These are phyloP conservation scores for Citrus trifoliata DNA, from an alignment of 345 rosid genomes.

Conservation along the genomic window DNA sequence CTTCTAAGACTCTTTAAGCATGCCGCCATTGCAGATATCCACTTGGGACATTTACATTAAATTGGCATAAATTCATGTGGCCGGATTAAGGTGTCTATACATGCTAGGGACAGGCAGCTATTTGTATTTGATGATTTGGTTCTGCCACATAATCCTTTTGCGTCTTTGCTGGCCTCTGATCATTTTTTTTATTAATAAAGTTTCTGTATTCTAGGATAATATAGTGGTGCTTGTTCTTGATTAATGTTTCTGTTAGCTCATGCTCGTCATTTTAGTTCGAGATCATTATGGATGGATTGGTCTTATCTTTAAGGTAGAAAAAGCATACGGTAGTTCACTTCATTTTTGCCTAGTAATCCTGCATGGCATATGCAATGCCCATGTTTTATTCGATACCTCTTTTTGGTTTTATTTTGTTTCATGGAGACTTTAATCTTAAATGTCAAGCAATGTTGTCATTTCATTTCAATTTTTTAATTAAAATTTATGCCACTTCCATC, in stretches of 20 bases:
- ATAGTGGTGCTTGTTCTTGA: not conserved
- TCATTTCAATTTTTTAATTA: not conserved
- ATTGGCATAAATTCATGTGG: constrained; percentile 22
- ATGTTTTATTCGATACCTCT: not conserved
- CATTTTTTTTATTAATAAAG: not conserved
- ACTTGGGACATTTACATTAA: not conserved
- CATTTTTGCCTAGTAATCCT: not conserved
- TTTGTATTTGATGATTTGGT: not conserved
- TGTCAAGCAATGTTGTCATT: not conserved
- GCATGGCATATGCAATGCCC: not conserved
- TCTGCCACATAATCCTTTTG: not conserved
- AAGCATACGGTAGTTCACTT: not conserved
- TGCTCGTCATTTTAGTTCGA: not conserved
- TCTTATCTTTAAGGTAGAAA: not conserved
- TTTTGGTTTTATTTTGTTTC: not conserved
- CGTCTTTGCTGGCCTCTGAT: not conserved
- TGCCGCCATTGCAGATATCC: constrained; percentile 15
- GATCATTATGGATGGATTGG: not conserved
- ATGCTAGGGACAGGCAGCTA: constrained; percentile 7
- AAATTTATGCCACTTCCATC: not conserved
- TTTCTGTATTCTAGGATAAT: not conserved
- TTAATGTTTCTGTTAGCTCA: not conserved
- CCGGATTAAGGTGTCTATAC: constrained; percentile 10
- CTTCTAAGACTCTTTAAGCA: constrained; percentile 18
- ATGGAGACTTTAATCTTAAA: not conserved